Evolutionary conservation across 768 basidiomycete genomes (phyloP), one percentile per base, ranked within the genome.

Genomic region (Naganishia vaughanmartiniae): DNA sequence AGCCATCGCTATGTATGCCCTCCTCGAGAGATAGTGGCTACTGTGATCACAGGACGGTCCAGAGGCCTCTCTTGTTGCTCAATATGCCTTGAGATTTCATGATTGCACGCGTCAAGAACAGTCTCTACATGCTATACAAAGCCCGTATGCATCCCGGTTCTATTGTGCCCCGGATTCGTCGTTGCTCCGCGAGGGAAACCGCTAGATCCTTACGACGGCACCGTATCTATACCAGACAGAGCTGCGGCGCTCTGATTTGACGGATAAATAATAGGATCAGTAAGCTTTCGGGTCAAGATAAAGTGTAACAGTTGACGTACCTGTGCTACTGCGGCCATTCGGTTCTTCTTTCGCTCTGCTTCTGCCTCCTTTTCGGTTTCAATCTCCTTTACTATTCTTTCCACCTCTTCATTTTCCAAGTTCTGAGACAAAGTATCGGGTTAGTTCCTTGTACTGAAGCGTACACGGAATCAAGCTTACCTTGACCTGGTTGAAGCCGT

Each of bases 311-410:
- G 19, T 7, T 7, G 15, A 63, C 60, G 39, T 26, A 63, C 60
- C 60, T 72, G 71, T n/a, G 93, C 92, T 17, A 93, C 94, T 1
- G 92, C 92, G 33, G 93, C 94, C 72, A 95, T 80, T 76, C 95
- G 83, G 70, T 89, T 89, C 66, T 93, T 87, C 83, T 97, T 98
- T 82, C 91, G 86, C 82, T 98, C 96, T 55, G 93, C 93, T 86
- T 98, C 96, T 88, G 86, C 75, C 84, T 98, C 96, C 84, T 98
- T 99, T 84, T 99, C 96, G 73, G 89, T 87, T 81, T 99, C 96
- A 70, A 99, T 98, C 60, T 91, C 90, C 57, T 87, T 83, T 9
- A 98, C 96, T 70, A 98, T 93, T 0, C 85, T 88, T 79, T 96
- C 93, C 65, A 99, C 94, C 81, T 98, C 90, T 0, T 87, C 73